Evolutionary conservation across 345 rosid genomes (phyloP).

Genomic region (Gossypium ekmanianum): DNA sequence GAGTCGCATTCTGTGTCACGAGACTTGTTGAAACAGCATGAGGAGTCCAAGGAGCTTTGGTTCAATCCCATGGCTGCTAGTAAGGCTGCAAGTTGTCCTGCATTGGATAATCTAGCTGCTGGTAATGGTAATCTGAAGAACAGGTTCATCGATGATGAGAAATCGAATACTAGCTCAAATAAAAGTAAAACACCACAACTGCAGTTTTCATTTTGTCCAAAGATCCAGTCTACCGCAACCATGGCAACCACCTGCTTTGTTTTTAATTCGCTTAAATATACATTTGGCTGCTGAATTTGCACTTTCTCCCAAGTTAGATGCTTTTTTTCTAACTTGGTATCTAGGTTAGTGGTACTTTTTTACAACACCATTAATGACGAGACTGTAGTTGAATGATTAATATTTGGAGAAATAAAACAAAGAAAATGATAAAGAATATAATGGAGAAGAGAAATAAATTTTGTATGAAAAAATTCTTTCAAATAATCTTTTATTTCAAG

Average conservation of each 20-base stretch:
- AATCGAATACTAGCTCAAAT: constrained; percentile 22
- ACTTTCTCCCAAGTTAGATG: no score
- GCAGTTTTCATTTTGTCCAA: constrained; percentile 79
- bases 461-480: no score
- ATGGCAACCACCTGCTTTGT: constrained; percentile 31
- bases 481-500: no score
- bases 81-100: constrained; percentile 28
- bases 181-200: constrained; percentile 53
- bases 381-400: no score
- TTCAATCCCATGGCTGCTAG: constrained; percentile 51
- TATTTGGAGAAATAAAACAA: no score
- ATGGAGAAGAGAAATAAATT: no score
- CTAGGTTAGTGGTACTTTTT: no score
- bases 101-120: constrained; percentile 21
- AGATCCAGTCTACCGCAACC: constrained; percentile 59
- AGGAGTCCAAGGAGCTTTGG: constrained; percentile 16
- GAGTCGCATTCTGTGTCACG: constrained; percentile 27
- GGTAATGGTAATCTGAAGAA: constrained; percentile 11
- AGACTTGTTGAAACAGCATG: constrained; percentile 22
- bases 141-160: constrained; percentile 26
- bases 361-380: no score
- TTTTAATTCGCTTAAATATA: no score
- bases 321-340: no score
- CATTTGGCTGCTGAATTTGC: no score
- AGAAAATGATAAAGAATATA: no score